Evolutionary conservation across 257 asterid species (phyloP).

Genomic region (Scutellaria baicalensis): DNA sequence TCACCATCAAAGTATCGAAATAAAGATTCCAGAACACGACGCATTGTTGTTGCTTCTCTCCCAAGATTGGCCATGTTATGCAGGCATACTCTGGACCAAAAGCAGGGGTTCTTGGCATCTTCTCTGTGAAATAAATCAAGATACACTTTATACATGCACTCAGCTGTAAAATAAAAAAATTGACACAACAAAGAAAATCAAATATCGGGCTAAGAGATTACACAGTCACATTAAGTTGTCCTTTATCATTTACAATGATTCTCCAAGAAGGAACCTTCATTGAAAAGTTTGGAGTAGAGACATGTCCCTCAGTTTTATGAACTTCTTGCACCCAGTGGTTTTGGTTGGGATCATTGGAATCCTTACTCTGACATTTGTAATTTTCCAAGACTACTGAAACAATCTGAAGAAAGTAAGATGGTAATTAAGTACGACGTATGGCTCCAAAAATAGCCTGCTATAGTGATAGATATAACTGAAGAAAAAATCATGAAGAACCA

Average conservation of each 20-base stretch:
- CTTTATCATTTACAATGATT: constrained; percentile 59
- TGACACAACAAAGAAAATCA: background rate
- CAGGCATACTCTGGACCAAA: constrained; percentile 90
- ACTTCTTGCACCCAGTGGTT: constrained; percentile 59
- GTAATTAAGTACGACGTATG: background rate
- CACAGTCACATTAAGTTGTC: constrained; percentile 65
- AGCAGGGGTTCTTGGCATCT: constrained; percentile 65
- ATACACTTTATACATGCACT: constrained; percentile 7
- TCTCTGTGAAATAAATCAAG: constrained; percentile 41
- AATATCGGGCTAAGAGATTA: constrained; percentile 34
- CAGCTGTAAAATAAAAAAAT: background rate
- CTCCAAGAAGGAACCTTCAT: constrained; percentile 73
- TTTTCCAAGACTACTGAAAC: constrained; percentile 94
- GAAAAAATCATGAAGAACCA: background rate
- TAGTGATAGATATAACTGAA: background rate
- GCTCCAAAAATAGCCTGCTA: background rate
- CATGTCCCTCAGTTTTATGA: constrained; percentile 54
- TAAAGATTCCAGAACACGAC: constrained; percentile 90
- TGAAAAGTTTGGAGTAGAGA: constrained; percentile 35
- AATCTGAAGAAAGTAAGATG: constrained; percentile 46
- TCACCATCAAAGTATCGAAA: constrained; percentile 79
- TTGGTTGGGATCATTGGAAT: constrained; percentile 34
- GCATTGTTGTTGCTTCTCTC: constrained; percentile 94
- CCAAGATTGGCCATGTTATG: constrained; percentile 95
- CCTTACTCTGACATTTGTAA: constrained; percentile 55